phyloP scores from a whole-genome alignment of 495 filamentous ascomycete species.

The Lasiosphaeria hispida region DNA sequence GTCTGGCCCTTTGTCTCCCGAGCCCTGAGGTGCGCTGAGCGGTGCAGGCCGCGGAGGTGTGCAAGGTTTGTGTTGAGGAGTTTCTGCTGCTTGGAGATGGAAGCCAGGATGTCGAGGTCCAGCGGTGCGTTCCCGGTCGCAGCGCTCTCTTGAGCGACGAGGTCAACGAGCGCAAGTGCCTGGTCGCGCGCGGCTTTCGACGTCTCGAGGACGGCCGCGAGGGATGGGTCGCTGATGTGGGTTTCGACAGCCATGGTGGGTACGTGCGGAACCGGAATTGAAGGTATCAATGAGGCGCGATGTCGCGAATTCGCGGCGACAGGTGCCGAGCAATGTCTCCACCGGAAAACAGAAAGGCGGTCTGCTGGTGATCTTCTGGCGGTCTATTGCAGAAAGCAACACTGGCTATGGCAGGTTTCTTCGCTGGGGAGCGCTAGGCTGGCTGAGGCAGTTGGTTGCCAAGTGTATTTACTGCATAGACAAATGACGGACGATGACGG shows the following conservation, averaged over 20 bases:
- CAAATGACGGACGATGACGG: no score
- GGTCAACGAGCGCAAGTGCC: slow-evolving; percentile 64
- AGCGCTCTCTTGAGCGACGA: slow-evolving; percentile 49
- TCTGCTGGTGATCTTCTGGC: no score
- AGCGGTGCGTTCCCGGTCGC: slow-evolving; percentile 32
- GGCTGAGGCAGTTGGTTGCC: no score
- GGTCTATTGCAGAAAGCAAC: no score
- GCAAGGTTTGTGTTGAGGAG: slow-evolving; percentile 74
- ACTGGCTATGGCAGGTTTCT: no score
- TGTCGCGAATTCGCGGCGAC: no score
- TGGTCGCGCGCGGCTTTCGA: slow-evolving; percentile 68
- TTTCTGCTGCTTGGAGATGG: slow-evolving; percentile 75
- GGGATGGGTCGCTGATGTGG: slow-evolving; percentile 67
- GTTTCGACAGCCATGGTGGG: slow-evolving; percentile 47
- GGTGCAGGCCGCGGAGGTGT: slow-evolving; percentile 78
- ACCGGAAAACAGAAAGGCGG: no score
- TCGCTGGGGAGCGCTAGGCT: no score
- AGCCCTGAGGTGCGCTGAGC: slow-evolving; percentile 73
- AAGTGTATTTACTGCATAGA: no score
- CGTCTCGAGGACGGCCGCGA: slow-evolving; percentile 67
- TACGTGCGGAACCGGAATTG: no score
- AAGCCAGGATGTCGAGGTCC: slow-evolving; percentile 53
- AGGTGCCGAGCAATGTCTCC: not conserved
- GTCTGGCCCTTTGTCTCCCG: slow-evolving; percentile 85
- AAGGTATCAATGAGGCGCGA: no score